phyloP scores from a whole-genome alignment of 169 alveolate species.

The Plasmodium knowlesi region DNA sequence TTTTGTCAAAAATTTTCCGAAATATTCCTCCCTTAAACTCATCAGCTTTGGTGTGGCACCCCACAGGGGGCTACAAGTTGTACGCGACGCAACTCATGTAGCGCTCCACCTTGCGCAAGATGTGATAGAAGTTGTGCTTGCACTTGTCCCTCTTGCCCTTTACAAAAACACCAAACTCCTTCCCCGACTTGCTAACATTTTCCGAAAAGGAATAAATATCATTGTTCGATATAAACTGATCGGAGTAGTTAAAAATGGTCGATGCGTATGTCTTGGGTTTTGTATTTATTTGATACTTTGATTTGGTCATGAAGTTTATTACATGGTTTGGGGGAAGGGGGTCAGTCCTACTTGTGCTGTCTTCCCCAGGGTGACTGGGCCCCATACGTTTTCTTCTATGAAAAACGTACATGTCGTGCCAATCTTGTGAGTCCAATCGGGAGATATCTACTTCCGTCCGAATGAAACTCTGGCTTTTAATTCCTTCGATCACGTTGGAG shows the following conservation, averaged over 20 bases:
- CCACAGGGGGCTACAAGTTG: neutral
- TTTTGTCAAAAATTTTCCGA: neutral
- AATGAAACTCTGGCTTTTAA: conserved; percentile 29
- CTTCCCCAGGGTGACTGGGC: neutral
- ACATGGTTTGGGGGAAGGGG: neutral
- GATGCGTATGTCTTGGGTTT: conserved; percentile 58
- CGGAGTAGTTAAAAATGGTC: conserved; percentile 53
- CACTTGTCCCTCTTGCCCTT: conserved; percentile 30
- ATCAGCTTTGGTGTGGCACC: neutral
- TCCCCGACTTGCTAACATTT: neutral
- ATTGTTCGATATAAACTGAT: conserved; percentile 58
- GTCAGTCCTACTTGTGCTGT: neutral
- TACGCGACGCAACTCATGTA: conserved; percentile 67
- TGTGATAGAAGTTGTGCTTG: conserved; percentile 50
- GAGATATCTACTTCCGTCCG: conserved; percentile 23
- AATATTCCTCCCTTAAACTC: neutral
- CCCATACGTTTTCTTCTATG: neutral
- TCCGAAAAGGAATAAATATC: conserved; percentile 65
- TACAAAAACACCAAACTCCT: neutral
- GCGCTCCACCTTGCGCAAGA: conserved; percentile 48
- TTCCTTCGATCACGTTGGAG: conserved; percentile 41
- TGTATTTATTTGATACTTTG: conserved; percentile 11
- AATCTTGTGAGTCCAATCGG: conserved; percentile 7
- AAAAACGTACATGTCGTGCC: conserved; percentile 22
- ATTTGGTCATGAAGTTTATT: conserved; percentile 17